These are phyloP conservation scores for Przewalskia tangutica DNA, from an alignment of 257 asterid species.

Conservation along the genomic window DNA sequence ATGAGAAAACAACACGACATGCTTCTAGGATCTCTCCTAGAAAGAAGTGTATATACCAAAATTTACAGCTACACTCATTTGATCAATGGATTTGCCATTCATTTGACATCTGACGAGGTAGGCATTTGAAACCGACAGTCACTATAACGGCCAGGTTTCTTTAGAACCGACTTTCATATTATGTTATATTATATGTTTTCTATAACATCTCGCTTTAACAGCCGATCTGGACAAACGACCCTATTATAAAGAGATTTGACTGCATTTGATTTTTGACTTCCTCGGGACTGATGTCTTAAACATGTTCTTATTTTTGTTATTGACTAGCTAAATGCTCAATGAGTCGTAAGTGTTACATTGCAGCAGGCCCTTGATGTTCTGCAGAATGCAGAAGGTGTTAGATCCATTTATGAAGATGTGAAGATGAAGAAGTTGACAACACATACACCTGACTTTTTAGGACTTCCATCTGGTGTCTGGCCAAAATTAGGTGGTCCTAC, in stretches of 20 bases:
- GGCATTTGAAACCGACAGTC: neutral
- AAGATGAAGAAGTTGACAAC: conserved; percentile 53
- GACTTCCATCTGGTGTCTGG: conserved; percentile 45
- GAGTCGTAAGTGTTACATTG: neutral
- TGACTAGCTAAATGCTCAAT: neutral
- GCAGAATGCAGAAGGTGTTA: conserved; percentile 24
- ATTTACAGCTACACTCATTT: conserved; percentile 59
- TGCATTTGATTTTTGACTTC: neutral
- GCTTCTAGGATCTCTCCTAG: conserved; percentile 39
- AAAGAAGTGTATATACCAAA: conserved; percentile 31
- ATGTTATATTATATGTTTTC: too few relatives aligned
- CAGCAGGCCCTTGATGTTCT: conserved; percentile 35
- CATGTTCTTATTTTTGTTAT: neutral
- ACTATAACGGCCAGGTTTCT: neutral
- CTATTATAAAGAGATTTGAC: too few relatives aligned
- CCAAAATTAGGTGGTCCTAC: conserved; percentile 41
- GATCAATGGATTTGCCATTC: conserved; percentile 54
- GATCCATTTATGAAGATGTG: conserved; percentile 40
- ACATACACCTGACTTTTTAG: conserved; percentile 53
- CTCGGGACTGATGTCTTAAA: neutral
- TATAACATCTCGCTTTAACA: too few relatives aligned
- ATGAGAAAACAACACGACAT: conserved; percentile 21
- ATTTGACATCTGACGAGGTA: conserved; percentile 34
- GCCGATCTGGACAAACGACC: too few relatives aligned
- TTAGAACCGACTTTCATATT: too few relatives aligned